Evolutionary conservation across 495 filamentous ascomycete genomes (phyloP), one percentile per base, ranked within the genome.

Genomic region (Tuber microsphaerosporum): DNA sequence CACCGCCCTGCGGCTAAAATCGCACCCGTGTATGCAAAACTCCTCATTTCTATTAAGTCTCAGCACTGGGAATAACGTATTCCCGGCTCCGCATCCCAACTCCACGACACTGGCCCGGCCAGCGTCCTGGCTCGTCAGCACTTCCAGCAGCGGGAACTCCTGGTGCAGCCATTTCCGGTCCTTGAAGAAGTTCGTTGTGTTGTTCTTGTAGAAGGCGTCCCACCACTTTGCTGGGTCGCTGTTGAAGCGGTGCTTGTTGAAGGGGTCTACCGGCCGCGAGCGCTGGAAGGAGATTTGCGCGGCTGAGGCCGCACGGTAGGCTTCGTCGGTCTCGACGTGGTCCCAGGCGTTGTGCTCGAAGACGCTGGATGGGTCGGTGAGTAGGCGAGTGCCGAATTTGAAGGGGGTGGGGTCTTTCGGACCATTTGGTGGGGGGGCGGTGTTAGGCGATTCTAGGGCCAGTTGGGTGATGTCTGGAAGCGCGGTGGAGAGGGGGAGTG

Each of bases 271-370:
- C 48, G 93, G 94, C 71, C 90, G 86, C 78, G 89, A 88, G 73
- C 93, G 89, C 86, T 99, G 95, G 83, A 89, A 91, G 44, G 87
- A 87, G 81, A 91, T 94, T 84, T 98, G 95, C 74, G 88, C 83
- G 81, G 92, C 88, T 68, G 93, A 91, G 83, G 93, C 94, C 72
- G 90, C 89, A 78, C 89, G 89, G 87, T 96, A 97, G 41, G 90
- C 85, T 73, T 92, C 88, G 82, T 97, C 93, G 76, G 93, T 91
- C 80, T 92, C 90, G 81, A 98, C 95, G 82, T 98, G 94, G 84
- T 99, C 95, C 95, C 95, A 99, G 56, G 95, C 95, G 84, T 99
- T 99, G 89, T 94, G 94, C 82, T 94, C 91, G 85, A 92, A 98
- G 78, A 96, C 90, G 81, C 97, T 88, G 84, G 96, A 93, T 79